Conservation (phyloP, 768 basidiomycete species). For the Harrya chromipes region DNA sequence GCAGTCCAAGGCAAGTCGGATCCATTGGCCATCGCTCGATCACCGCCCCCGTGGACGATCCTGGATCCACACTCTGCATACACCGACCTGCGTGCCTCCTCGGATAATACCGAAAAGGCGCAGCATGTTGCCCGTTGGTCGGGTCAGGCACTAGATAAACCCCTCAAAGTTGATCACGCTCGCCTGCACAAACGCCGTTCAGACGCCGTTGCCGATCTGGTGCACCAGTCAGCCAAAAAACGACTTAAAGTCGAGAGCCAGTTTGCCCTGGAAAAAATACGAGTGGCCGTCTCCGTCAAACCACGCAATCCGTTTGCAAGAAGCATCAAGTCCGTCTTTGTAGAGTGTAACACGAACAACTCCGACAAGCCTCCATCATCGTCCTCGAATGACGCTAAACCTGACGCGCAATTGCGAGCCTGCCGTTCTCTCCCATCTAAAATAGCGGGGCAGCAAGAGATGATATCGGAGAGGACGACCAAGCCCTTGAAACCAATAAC, state of each 20-base stretch:
- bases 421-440: conserved; percentile 10
- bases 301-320: conserved; percentile 24
- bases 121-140: neutral
- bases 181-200: conserved; percentile 27
- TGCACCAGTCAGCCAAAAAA: conserved; percentile 20
- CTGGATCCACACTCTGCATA: neutral
- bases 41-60: conserved; percentile 26
- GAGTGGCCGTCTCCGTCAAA: neutral
- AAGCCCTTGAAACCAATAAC: conserved; percentile 32
- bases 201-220: conserved; percentile 18
- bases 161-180: conserved; percentile 19
- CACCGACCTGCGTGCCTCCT: neutral
- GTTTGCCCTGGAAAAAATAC: conserved; percentile 16
- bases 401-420: conserved; percentile 1
- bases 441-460: neutral
- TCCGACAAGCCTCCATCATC: neutral
- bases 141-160: conserved; percentile 4
- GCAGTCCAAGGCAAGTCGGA: conserved; percentile 16
- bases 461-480: neutral
- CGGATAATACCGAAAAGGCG: neutral
- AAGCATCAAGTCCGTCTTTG: conserved; percentile 17
- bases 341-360: conserved; percentile 6
- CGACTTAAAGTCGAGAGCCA: conserved; percentile 21
- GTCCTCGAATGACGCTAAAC: neutral
- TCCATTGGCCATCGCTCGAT: conserved; percentile 26